Base-by-base conservation (phyloP, 2,329 filamentous ascomycete species). In the Apiospora sp. region DNA sequence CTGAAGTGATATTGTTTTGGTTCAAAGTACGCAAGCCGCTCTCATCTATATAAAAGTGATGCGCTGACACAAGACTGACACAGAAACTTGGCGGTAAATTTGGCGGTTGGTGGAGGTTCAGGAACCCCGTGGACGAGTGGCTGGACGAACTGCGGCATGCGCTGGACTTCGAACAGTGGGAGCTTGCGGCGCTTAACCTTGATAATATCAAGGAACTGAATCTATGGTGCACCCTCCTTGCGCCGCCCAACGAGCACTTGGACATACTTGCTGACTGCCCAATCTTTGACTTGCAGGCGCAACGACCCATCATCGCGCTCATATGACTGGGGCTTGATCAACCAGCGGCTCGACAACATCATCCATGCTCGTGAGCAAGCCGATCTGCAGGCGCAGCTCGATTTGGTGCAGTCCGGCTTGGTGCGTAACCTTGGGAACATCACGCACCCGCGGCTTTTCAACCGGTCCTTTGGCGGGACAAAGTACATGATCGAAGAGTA, bases 401-500 rank as follows among this genome's bases (percentile, higher is more conserved):
- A 95, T 79, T 87, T 97, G 24, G 87, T 98, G 51, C 92, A 94
- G 37, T 94, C 94, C 19, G 94, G 91, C 3, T 86, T 93, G 24
- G 89, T 97, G 43, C 91, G 95, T 48, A 98, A 98, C 78, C 86
- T 97, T n/a, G 95, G 94, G 72, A 97, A 97, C 80, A 97, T 98
- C 77, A 94, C 94, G 0, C 90, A 92, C 1, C 91, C 94, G 2
- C 91, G 91, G 75, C 86, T 98, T 0, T 98, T 95, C 84, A 95
- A 95, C 78, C 89, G 92, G 72, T 93, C 94, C 16, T 96, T 96
- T 80, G 92, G 93, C 1, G 95, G 95, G 22, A 98, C 95, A 0
- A 98, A 98, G 81, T 89, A 93, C 71, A 84, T 98, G 68, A 97
- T 98, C 74, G 95, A 98, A 79, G 93, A 97, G 81, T 98, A 98